phyloP scores from a whole-genome alignment of 1,139 yeast species.

The Ogataea hybrid region DNA sequence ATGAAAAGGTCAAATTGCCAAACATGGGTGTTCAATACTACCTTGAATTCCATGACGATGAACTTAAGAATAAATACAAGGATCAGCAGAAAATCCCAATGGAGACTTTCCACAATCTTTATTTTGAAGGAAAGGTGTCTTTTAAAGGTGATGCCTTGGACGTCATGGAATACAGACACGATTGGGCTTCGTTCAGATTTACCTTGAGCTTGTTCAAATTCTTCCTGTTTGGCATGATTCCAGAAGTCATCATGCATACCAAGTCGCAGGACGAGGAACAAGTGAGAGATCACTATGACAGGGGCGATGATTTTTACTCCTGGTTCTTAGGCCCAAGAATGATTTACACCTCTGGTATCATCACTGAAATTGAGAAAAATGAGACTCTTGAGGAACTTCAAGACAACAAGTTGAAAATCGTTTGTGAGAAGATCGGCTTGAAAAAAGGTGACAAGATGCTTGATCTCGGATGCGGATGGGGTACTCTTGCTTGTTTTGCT shows the following conservation, averaged over 20 bases:
- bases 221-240: constrained; percentile 86
- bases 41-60: constrained; percentile 78
- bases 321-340: constrained; percentile 95
- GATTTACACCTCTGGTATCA: constrained; percentile 89
- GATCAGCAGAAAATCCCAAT: constrained; percentile 81
- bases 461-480: constrained; percentile 97
- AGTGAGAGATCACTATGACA: constrained; percentile 93
- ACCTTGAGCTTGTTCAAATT: constrained; percentile 75
- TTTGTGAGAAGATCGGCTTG: constrained; percentile 82
- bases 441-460: constrained; percentile 70
- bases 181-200: constrained; percentile 84
- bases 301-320: constrained; percentile 93
- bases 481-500: constrained; percentile 84
- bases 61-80: constrained; percentile 65
- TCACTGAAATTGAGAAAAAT: constrained; percentile 65
- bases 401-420: constrained; percentile 85
- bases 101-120: constrained; percentile 90
- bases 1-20: constrained; percentile 76
- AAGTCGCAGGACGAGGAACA: constrained; percentile 96
- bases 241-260: constrained; percentile 90
- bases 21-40: constrained; percentile 76
- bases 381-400: constrained; percentile 85
- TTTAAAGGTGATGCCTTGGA: constrained; percentile 90
- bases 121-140: constrained; percentile 78
- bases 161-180: constrained; percentile 81